A percentile compares a stretch with the other conserved stretches of the same genome.
phyloP scores from a whole-genome alignment of 148 eudicot species.

The Dianthus caryophyllus region DNA sequence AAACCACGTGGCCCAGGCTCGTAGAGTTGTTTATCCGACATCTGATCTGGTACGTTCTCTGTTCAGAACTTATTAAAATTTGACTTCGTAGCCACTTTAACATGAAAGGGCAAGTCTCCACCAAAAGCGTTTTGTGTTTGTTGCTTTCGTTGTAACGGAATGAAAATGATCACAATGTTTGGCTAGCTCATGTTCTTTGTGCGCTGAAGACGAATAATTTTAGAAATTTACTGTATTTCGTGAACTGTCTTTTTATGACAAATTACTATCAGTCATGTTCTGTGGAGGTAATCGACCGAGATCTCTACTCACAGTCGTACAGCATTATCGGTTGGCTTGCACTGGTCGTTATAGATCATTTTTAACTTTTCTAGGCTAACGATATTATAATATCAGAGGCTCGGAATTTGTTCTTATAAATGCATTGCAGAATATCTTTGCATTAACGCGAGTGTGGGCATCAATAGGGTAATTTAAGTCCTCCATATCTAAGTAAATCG shows the following conservation, averaged over 20 bases:
- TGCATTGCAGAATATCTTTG: slow-evolving; percentile 11
- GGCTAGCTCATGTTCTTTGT: no score
- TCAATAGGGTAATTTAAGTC: background rate
- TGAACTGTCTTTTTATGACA: no score
- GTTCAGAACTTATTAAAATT: background rate
- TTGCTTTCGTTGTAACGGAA: background rate
- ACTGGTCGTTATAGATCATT: no score
- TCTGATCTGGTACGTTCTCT: background rate
- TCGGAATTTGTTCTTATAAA: slow-evolving; percentile 4
- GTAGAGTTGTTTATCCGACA: background rate
- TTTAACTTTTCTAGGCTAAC: no score
- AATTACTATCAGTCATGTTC: background rate
- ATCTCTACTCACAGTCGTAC: background rate
- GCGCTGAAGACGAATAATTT: no score
- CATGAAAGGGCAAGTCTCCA: no score
- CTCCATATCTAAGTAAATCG: background rate
- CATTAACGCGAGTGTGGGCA: slow-evolving; percentile 1
- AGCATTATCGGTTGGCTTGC: background rate
- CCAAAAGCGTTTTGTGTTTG: background rate
- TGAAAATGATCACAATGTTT: no score
- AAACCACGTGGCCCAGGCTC: slow-evolving; percentile 4
- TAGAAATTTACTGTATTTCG: no score
- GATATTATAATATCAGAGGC: background rate
- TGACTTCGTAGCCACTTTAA: background rate
- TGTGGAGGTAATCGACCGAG: background rate